Base-by-base conservation (phyloP, 2,329 filamentous ascomycete genomes). In the Hansfordia pulvinata region DNA sequence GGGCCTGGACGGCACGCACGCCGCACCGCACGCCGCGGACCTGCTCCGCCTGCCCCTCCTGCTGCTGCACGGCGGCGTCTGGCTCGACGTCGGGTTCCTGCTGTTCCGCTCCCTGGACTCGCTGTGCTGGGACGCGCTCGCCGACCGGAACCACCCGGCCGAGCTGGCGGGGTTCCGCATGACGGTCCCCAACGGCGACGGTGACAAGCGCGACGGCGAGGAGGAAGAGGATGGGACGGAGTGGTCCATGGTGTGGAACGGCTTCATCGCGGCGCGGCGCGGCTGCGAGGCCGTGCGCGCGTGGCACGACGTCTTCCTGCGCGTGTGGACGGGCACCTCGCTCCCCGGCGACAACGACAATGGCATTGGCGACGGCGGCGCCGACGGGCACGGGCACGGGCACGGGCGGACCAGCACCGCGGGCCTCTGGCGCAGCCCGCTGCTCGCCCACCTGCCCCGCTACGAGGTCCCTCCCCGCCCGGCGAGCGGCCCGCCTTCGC, bases 21-120 rank as follows among this genome's bases (percentile, higher is more conserved):
- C 40, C 8, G 52, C 47, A 3, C 48, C 43, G 3, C 50, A 55
- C 30, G 47, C 42, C 15, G 46, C 48, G 2, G 52, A 54, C 30
- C 43, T 54, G 17, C 33, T 55, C n/a, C 42, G 52, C 8, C 41
- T 47, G 6, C 27, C 39, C 2, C 31, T 30, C 9, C 29, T 40
- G 10, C 35, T 37, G 21, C 22, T 35, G 17, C 33, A 33, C 21
- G 39, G 36, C 10, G 39, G 39, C 5, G 38, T 38, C 10, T 41
- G 29, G 17, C 37, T 41, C 30, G 39, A 41, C 14, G 36, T 39
- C 19, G 38, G 39, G 2, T 40, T 39, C 10, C 31, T 37, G 15
- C 33, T 40, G 2, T 27, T 41, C 24, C 31, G 33, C 10, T 25
- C 30, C 12, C 26, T 40, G 6, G 39, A 41, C 26, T 26, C 26